These are phyloP conservation scores for Cladorrhinum sp. DNA, from an alignment of 2,329 filamentous ascomycete genomes.

Conservation along the genomic window DNA sequence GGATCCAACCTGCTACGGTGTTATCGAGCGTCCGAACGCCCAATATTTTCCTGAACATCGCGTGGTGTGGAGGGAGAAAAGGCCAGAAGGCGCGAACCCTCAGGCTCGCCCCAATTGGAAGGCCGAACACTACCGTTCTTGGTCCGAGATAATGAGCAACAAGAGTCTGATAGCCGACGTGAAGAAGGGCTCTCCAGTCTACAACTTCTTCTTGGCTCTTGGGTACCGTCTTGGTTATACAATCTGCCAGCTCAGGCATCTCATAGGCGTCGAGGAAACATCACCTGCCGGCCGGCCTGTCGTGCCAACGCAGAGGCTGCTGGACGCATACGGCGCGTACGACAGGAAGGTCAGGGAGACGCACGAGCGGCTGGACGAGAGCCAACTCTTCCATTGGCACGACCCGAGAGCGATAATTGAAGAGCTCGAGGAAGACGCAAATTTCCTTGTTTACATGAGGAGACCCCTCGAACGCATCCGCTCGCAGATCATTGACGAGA, in stretches of 20 bases:
- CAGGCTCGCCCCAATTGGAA: conserved; percentile 9
- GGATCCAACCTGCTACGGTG: conserved; percentile 25
- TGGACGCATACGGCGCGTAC: conserved; percentile 24
- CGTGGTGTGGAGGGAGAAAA: conserved; percentile 22
- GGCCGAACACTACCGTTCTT: conserved; percentile 9
- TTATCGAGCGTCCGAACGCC: conserved; percentile 29
- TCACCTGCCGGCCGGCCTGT: conserved; percentile 4
- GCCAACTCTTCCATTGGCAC: background rate
- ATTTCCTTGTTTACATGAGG: conserved; percentile 15
- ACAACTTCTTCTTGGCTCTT: conserved; percentile 29
- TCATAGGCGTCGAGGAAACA: background rate
- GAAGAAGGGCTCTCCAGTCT: conserved; percentile 12
- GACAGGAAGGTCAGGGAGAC: conserved; percentile 15
- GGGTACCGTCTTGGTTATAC: conserved; percentile 31
- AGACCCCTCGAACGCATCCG: conserved; percentile 33
- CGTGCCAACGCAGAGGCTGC: conserved; percentile 9
- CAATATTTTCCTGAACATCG: conserved; percentile 35
- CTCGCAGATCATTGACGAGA: conserved; percentile 42
- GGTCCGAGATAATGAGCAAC: conserved; percentile 17
- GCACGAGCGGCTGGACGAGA: conserved; percentile 14
- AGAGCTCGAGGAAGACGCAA: conserved; percentile 1
- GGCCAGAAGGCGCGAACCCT: background rate
- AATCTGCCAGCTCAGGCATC: conserved; percentile 21
- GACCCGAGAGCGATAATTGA: background rate
- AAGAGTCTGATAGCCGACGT: background rate